Percentiles rank a stretch among this genome's conserved stretches.
Conservation (phyloP, 139 green algal species). For the Coccomyxa sp. region DNA sequence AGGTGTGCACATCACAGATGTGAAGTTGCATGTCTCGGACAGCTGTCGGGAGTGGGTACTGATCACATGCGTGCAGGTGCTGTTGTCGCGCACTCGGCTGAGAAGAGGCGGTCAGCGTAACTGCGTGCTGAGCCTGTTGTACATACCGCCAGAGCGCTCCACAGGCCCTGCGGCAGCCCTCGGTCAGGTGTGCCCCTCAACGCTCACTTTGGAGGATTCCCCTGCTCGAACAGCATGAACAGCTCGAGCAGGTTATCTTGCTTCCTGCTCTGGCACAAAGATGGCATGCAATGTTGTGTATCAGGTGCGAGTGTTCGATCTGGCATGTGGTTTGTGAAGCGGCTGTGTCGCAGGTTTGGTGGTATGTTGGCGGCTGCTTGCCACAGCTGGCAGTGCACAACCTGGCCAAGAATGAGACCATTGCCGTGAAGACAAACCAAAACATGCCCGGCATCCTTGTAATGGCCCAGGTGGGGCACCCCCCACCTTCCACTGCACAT, state of each 20-base stretch:
- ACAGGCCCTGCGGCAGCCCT: not conserved
- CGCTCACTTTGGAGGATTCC: not conserved
- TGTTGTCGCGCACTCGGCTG: slow-evolving; percentile 7
- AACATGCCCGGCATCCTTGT: not conserved
- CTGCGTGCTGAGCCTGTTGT: slow-evolving; percentile 7
- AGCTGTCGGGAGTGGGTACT: not conserved
- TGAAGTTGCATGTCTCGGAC: not conserved
- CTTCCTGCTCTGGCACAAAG: not conserved
- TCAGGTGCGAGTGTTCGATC: not conserved
- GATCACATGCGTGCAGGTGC: not conserved
- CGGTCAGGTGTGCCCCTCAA: not conserved
- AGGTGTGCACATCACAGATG: no score
- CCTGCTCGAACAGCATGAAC: no score
- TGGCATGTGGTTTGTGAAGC: not conserved
- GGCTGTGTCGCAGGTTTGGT: not conserved
- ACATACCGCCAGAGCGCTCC: slow-evolving; percentile 5
- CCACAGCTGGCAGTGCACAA: not conserved
- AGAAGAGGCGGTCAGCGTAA: slow-evolving; percentile 1
- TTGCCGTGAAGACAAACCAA: not conserved
- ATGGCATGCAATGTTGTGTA: not conserved
- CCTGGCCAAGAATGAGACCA: not conserved
- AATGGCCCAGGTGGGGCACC: not conserved
- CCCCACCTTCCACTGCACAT: not conserved
- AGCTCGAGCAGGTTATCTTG: not conserved
- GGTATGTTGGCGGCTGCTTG: not conserved